phyloP scores from a whole-genome alignment of 2,329 filamentous ascomycete species.

The Fusarium sp. region DNA sequence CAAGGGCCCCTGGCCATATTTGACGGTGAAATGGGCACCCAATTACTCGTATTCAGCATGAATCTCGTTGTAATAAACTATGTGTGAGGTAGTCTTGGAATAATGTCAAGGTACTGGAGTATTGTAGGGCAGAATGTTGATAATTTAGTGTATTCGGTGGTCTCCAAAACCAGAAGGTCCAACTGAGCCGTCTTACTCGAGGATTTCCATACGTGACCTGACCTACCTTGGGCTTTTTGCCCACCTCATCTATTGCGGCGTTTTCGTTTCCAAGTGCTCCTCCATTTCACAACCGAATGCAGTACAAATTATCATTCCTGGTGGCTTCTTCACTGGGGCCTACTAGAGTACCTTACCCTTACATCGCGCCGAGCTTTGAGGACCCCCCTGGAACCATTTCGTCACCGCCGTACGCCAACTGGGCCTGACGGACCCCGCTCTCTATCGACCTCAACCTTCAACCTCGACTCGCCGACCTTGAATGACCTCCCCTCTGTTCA shows the following conservation, averaged over 20 bases:
- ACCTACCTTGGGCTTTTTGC: not conserved
- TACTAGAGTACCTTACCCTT: conserved; percentile 8
- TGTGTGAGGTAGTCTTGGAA: not conserved
- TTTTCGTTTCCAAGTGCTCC: conserved; percentile 12
- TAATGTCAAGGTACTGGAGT: not conserved
- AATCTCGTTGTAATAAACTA: conserved; percentile 3
- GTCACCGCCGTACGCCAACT: conserved; percentile 48
- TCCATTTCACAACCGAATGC: conserved; percentile 21
- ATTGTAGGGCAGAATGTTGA: not conserved
- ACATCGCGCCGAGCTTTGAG: conserved; percentile 20
- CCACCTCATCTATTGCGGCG: conserved; percentile 13
- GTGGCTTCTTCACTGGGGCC: conserved; percentile 7
- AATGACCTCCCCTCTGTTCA: conserved; percentile 28
- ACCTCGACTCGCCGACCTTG: conserved; percentile 34
- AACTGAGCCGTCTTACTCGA: conserved; percentile 7
- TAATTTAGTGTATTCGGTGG: not conserved
- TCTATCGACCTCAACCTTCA: conserved; percentile 26
- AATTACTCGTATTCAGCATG: conserved; percentile 5
- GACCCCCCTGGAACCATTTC: conserved; percentile 42
- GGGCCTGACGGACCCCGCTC: conserved; percentile 47
- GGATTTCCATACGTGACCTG: not conserved
- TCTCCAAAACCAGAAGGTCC: conserved; percentile 29
- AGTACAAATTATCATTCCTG: conserved; percentile 16
- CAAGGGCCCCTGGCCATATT: conserved; percentile 1
- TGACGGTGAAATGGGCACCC: conserved; percentile 6